Base-by-base conservation (phyloP, 305 asterid species). In the Salvia sclarea region DNA sequence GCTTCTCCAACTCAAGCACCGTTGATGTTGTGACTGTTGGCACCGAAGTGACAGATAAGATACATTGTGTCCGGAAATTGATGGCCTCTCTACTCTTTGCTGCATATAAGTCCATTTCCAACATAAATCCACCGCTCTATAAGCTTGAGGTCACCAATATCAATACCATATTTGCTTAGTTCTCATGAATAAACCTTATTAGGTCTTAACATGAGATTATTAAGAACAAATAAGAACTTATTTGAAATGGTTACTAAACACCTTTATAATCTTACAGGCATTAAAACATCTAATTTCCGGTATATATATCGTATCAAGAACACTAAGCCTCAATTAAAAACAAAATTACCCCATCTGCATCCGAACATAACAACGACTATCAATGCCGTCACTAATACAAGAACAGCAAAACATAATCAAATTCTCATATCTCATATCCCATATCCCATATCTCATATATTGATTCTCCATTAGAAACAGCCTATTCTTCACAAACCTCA, bases 1-100 rank as follows among this genome's bases (percentile, higher is more conserved):
- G 84, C 82, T 85, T 88, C 83, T 90, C 94, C 48, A 86, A 73
- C 70, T 87, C 95, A 16, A 88, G 84, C 62, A 89, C 80, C 20
- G 88, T 63, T 68, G 91, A 72, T 40, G 85, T 73, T 74, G 86
- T 82, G 70, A 79, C 68, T 54, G 87, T 68, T 57, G 84, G 69
- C 25, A 83, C 73, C 20, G 89, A 81, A 75, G 94, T 67, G 43
- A 87, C 75, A 68, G 97, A 80, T 72, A 90, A 75, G 79, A 81
- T 69, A 72, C 96, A 90, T 71, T 88, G 95, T 31, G 92, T 76
- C 78, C 87, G 86, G 59, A 82, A 78, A 70, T 64, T 70, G 58
- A 75, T 68, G 10, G 83, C 40, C n/a, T 82, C 96, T 76, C 88
- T 85, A 71, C 68, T 69, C 80, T 85, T 93, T 50, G 92, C 98